Base-by-base conservation (phyloP, 352 stramenopile genomes). In the Elongisporangium prolatum region DNA sequence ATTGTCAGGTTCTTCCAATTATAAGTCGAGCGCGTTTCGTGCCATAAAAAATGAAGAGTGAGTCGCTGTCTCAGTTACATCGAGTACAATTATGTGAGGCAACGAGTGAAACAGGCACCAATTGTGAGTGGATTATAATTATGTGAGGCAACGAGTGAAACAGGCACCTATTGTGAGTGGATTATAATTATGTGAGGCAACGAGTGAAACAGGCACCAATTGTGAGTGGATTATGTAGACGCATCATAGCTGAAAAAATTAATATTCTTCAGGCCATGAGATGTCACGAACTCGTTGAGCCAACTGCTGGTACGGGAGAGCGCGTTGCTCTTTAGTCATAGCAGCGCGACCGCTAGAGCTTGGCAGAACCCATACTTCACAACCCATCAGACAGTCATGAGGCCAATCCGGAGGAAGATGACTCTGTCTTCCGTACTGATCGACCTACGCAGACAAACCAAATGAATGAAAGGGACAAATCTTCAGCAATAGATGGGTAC, bases 311-410 rank as follows among this genome's bases (percentile, higher is more conserved):
- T 96, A 95, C 44, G 85, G 85, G 25, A 71, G 48, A 6, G 74
- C 77, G 14, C 85, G 80, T 60, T 94, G 75, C 47, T 68, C 67
- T 21, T 84, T 86, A 21, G 86, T 90, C 80, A 95, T 93, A 17
- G 77, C 85, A 3, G 85, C 86, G 14, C 85, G 80, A 9, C 86
- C 86, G n/a, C 84, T 94, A 6, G 84, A 89, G 47, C 84, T 94
- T 1, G 87, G 85, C 11, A 95, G 60, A 3, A 95, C 87, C 85
- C 85, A 95, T 9, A 95, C 74, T 55, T 95, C 83, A 48, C 77
- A 86, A 37, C 86, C 72, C 9, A 55, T 34, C 0, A 71, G 67
- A 50, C 77, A 77, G n/a, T 88, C 75, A 2, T 61, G 68, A 17
- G 87, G 87, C 87, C 87, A 96, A 5, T 69, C 80, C 10, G 63